These are phyloP conservation scores for Bothia castanella DNA, from an alignment of 1,284 basidiomycete species.

Conservation along the genomic window DNA sequence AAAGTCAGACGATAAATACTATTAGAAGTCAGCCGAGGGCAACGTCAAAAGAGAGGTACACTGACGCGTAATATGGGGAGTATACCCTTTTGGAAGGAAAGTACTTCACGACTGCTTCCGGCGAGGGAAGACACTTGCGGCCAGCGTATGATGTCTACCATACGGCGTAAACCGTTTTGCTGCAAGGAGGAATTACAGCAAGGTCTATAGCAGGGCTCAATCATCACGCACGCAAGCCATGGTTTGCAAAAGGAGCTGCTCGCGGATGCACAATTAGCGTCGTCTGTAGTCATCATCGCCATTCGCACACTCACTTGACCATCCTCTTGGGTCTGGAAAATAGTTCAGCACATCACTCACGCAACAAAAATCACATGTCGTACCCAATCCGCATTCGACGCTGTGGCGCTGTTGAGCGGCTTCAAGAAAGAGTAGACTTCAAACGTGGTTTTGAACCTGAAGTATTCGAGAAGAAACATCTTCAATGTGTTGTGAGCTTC, in stretches of 20 bases:
- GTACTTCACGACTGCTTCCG: constrained; percentile 28
- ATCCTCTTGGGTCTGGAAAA: constrained; percentile 45
- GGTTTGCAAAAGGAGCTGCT: constrained; percentile 42
- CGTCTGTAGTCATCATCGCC: background rate
- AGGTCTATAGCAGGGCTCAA: too few relatives aligned
- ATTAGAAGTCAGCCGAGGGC: background rate
- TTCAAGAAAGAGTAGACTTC: constrained; percentile 49
- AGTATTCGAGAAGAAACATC: constrained; percentile 43
- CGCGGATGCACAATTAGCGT: constrained; percentile 3
- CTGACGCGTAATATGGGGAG: constrained; percentile 56
- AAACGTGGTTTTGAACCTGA: constrained; percentile 39
- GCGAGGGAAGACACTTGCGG: constrained; percentile 40
- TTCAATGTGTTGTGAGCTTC: constrained; percentile 51
- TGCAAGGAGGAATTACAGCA: constrained; percentile 20
- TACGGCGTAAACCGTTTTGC: constrained; percentile 50
- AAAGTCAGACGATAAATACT: constrained; percentile 64
- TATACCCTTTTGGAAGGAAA: constrained; percentile 62
- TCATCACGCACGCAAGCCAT: constrained; percentile 39
- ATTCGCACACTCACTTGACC: constrained; percentile 43
- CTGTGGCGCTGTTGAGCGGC: constrained; percentile 46
- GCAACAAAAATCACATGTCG: constrained; percentile 10
- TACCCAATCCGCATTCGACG: constrained; percentile 53
- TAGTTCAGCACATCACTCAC: background rate
- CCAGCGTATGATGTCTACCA: constrained; percentile 52
- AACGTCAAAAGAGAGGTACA: background rate